Evolutionary conservation across 345 rosid species (phyloP).

Genomic region (Eucalyptus victrix): DNA sequence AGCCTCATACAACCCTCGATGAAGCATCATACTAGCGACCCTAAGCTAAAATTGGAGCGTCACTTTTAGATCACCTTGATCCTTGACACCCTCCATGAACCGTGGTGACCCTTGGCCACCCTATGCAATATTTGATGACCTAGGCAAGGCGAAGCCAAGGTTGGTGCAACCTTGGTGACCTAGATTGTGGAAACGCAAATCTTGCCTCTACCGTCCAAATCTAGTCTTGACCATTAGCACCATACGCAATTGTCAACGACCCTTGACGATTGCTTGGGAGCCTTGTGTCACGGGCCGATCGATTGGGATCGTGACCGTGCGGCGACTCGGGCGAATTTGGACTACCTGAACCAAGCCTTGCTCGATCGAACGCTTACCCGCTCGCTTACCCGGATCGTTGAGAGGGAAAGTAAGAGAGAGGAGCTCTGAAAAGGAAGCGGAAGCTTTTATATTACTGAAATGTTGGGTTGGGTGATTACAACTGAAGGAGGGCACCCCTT

Average conservation of each 20-base stretch:
- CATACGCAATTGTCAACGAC: background rate
- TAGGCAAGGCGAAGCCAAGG: background rate
- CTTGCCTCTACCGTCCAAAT: background rate
- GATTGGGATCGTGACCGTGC: no score
- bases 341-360: no score
- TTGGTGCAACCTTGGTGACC: background rate
- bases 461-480: no score
- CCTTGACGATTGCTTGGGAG: no score
- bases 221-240: background rate
- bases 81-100: background rate
- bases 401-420: no score
- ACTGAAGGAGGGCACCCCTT: no score
- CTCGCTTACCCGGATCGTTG: no score
- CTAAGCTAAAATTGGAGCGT: background rate
- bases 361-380: no score
- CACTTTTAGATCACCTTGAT: background rate
- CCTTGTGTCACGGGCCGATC: no score
- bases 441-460: no score
- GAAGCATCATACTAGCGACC: accelerated
- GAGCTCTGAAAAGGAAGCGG: no score
- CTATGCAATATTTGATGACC: background rate
- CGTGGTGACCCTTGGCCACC: background rate
- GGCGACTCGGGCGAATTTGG: no score
- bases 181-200: background rate
- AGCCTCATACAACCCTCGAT: background rate